These are phyloP conservation scores for Pleurotus citrinopileatus DNA, from an alignment of 768 basidiomycete species.

Conservation along the genomic window DNA sequence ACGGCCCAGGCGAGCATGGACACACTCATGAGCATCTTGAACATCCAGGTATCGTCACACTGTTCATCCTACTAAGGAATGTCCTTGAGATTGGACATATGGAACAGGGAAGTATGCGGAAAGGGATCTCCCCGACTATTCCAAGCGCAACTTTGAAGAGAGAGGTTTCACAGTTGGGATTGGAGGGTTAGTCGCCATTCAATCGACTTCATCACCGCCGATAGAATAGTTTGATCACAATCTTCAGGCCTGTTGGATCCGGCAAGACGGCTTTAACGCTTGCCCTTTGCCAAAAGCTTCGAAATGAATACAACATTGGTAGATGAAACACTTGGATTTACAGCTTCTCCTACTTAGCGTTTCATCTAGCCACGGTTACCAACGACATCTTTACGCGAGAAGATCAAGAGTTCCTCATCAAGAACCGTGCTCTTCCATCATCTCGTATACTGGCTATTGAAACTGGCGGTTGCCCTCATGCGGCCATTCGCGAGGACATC, in stretches of 20 bases:
- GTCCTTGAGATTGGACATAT: too few relatives aligned
- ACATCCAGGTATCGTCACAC: constrained; percentile 59
- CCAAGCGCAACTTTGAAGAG: constrained; percentile 81
- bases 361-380: constrained; percentile 79
- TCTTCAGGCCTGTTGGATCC: constrained; percentile 89
- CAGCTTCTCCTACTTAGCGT: constrained; percentile 5
- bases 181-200: constrained; percentile 69
- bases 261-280: constrained; percentile 96
- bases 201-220: not conserved
- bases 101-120: constrained; percentile 93
- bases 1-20: constrained; percentile 77
- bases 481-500: constrained; percentile 97
- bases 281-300: constrained; percentile 78
- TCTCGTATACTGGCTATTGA: constrained; percentile 94
- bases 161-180: constrained; percentile 98
- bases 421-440: constrained; percentile 81
- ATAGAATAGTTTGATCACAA: not conserved
- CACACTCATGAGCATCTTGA: constrained; percentile 95
- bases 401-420: constrained; percentile 96
- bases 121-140: constrained; percentile 89
- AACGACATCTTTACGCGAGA: constrained; percentile 99
- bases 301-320: constrained; percentile 92
- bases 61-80: too few relatives aligned
- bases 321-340: constrained; percentile 18
- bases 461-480: constrained; percentile 97